These are phyloP conservation scores for Nitzschia sp. DNA, from an alignment of 108 stramenopile species.

Conservation along the genomic window DNA sequence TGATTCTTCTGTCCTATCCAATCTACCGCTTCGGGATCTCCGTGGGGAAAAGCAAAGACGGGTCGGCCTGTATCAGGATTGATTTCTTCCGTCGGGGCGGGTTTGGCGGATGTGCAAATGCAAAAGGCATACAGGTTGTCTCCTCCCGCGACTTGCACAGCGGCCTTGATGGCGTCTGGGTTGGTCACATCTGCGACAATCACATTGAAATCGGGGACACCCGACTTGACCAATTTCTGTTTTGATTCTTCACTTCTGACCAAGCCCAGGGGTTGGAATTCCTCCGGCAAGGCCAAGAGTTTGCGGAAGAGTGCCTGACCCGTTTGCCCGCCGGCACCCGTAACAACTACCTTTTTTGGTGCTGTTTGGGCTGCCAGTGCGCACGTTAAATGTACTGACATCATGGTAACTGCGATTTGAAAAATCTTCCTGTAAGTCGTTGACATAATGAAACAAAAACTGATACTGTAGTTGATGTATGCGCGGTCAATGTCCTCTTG, in stretches of 20 bases:
- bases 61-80: conserved; percentile 53
- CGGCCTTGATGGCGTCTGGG: conserved; percentile 3
- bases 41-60: conserved; percentile 60
- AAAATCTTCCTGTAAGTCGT: too few relatives aligned
- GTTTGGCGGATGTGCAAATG: conserved; percentile 83
- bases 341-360: conserved; percentile 44
- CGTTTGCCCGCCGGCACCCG: conserved; percentile 76
- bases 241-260: conserved; percentile 56
- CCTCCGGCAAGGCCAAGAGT: conserved; percentile 35
- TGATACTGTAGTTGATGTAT: too few relatives aligned
- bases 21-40: conserved; percentile 72
- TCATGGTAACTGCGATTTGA: not conserved
- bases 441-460: too few relatives aligned
- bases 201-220: conserved; percentile 8
- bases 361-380: not conserved
- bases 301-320: conserved; percentile 67
- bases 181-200: conserved; percentile 25
- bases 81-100: conserved; percentile 63
- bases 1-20: conserved; percentile 88
- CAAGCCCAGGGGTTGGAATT: conserved; percentile 44
- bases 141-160: not conserved
- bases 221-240: conserved; percentile 38
- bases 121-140: conserved; percentile 54
- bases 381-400: not conserved
- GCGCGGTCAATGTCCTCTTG: too few relatives aligned